Evolutionary conservation across 257 asterid species (phyloP), one percentile per base, ranked within the genome.

Genomic region (Echites panduratus): DNA sequence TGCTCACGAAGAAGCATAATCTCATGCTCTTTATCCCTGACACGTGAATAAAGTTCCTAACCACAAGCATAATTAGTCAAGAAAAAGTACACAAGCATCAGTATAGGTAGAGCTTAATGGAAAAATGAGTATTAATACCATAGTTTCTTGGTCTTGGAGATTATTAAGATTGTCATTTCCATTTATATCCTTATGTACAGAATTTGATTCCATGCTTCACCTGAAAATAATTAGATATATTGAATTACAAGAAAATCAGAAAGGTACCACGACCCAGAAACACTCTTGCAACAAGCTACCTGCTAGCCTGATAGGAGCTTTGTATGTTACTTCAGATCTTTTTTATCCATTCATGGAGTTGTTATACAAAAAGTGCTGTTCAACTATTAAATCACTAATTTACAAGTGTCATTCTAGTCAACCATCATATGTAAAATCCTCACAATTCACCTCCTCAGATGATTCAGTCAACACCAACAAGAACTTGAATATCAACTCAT

Each of bases 11-110:
- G 96, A 82, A 73, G 24, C 82, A 73, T 73, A 74, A 92, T 90
- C 82, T 92, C 97, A 75, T 85, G 82, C 83, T 87, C 86, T 78
- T 86, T 89, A 76, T 86, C 89, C 74, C 88, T 87, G 68, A 82
- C 86, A 75, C 79, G 84, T 66, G 90, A 89, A 81, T 75, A 63
- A 47, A 90, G 96, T 74, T 85, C 96, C 97, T 92, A 58, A 9
- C 20, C 10, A 75, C 29, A 48, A 65, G 45, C 63, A 45, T 14
- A 75, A 65, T 79, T 73, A 82, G 78, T 38, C 52, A 63, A 59
- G 73, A 66, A 54, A 41, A 40, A 54, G 50, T 41, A 49, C n/a
- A 66, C 47, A 68, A 66, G 45, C 48, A 53, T 65, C 54, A 12
- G 27, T 52, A 59, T 20, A 27, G 29, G 11, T 52, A 50, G 47